A percentile compares a stretch with the other conserved stretches of the same genome.
Conservation (phyloP, 2,329 filamentous ascomycete genomes). For the Aspergillus arachidicola region DNA sequence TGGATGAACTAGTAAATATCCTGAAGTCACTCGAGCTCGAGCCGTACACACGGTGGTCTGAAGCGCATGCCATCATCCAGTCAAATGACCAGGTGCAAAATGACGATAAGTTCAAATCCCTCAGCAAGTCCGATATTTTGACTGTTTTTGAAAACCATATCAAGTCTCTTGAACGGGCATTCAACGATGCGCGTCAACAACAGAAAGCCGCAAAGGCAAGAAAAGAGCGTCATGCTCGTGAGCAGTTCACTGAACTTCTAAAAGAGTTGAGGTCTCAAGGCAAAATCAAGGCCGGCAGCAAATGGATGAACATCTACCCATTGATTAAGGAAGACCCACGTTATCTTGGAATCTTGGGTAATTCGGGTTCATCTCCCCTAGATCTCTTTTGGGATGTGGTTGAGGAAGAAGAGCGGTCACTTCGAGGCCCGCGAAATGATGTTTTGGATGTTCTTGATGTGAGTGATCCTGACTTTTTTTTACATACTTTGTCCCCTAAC, state of each 20-base stretch:
- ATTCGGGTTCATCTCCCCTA: slow-evolving; percentile 79
- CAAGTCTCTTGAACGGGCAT: slow-evolving; percentile 83
- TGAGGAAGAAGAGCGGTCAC: slow-evolving; percentile 88
- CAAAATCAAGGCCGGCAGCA: slow-evolving; percentile 84
- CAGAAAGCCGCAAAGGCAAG: slow-evolving; percentile 80
- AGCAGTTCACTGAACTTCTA: slow-evolving; percentile 75
- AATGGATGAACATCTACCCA: slow-evolving; percentile 82
- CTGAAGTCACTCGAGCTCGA: slow-evolving; percentile 81
- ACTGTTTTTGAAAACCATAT: slow-evolving; percentile 94
- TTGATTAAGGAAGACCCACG: slow-evolving; percentile 78
- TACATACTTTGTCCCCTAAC: slow-evolving; percentile 37
- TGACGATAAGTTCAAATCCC: slow-evolving; percentile 81
- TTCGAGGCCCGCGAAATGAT: slow-evolving; percentile 78
- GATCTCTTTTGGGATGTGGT: slow-evolving; percentile 96
- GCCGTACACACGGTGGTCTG: slow-evolving; percentile 91
- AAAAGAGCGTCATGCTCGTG: slow-evolving; percentile 82
- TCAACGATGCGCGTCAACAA: slow-evolving; percentile 88
- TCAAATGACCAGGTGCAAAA: slow-evolving; percentile 74
- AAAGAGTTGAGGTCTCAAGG: slow-evolving; percentile 72
- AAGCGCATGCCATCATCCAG: slow-evolving; percentile 81
- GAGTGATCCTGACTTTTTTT: slow-evolving; percentile 38
- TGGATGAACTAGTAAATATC: slow-evolving; percentile 79
- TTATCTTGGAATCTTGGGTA: slow-evolving; percentile 80
- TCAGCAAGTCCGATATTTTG: slow-evolving; percentile 87
- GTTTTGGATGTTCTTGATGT: slow-evolving; percentile 88